phyloP scores from a whole-genome alignment of 768 basidiomycete species.

The Phanerodontia chrysosporium region DNA sequence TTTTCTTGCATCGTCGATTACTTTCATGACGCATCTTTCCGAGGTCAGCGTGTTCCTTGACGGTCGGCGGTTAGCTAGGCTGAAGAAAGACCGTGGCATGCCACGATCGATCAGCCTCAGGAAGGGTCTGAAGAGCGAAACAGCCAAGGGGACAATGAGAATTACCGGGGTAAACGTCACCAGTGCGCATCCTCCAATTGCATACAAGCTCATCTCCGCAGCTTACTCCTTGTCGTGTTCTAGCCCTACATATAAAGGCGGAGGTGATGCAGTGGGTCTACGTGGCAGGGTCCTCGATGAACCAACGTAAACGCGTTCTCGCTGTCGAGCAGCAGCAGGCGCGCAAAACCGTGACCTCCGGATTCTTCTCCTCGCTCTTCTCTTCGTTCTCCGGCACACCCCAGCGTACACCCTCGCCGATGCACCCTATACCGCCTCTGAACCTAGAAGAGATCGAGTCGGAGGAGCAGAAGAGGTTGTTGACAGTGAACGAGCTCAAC shows the following conservation, averaged over 20 bases:
- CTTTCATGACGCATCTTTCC: constrained; percentile 81
- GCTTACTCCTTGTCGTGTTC: neutral
- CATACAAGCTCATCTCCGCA: constrained; percentile 37
- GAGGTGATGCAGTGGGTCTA: constrained; percentile 82
- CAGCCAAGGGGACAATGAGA: constrained; percentile 61
- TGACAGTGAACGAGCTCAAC: constrained; percentile 42
- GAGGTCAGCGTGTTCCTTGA: constrained; percentile 83
- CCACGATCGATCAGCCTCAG: constrained; percentile 51
- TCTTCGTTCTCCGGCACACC: constrained; percentile 31
- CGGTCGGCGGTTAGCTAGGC: constrained; percentile 60
- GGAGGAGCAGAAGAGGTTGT: constrained; percentile 20
- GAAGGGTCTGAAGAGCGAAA: constrained; percentile 50
- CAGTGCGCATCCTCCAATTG: no score
- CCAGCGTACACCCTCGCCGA: constrained; percentile 27
- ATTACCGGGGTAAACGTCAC: constrained; percentile 59
- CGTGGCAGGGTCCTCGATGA: constrained; percentile 46
- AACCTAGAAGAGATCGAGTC: constrained; percentile 12
- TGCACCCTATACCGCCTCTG: constrained; percentile 26
- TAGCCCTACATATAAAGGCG: constrained; percentile 75
- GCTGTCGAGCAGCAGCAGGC: constrained; percentile 14
- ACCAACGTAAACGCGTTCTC: constrained; percentile 24
- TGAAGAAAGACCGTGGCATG: constrained; percentile 59
- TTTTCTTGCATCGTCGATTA: constrained; percentile 87
- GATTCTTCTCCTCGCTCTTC: constrained; percentile 39
- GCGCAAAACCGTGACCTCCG: constrained; percentile 22